Evolutionary conservation across 305 asterid species (phyloP).

Genomic region (Euphrasia arctica): DNA sequence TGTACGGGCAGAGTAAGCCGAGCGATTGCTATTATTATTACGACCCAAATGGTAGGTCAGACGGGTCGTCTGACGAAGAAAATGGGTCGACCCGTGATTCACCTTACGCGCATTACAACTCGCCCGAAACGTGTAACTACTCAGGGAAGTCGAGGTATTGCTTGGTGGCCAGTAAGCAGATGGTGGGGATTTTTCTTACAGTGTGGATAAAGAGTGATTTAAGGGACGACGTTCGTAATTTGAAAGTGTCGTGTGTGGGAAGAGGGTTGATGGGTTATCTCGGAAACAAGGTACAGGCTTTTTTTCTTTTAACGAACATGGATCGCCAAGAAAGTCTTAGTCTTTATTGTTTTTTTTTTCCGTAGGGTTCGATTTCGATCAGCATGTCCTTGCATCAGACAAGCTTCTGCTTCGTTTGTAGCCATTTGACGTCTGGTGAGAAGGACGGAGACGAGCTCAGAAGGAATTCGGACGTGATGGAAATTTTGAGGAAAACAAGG

Average conservation of each 20-base stretch:
- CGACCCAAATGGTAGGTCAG: neutral
- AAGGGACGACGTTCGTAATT: neutral
- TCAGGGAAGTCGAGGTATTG: neutral
- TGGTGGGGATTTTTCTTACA: neutral
- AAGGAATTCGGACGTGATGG: neutral
- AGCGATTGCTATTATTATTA: neutral
- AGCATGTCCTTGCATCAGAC: neutral
- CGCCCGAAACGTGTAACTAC: no score
- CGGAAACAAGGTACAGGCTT: neutral
- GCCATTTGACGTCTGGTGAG: slow-evolving; percentile 5
- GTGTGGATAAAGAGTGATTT: slow-evolving; percentile 5
- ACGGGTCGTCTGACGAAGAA: neutral
- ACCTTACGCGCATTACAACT: neutral
- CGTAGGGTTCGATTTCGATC: neutral
- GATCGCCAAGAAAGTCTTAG: neutral
- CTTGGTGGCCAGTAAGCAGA: slow-evolving; percentile 2
- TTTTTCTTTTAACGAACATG: neutral
- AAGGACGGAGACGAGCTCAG: neutral
- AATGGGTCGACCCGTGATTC: neutral
- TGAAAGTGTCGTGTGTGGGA: slow-evolving; percentile 2
- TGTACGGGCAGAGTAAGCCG: neutral
- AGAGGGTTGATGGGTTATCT: slow-evolving; percentile 9
- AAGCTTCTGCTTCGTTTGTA: slow-evolving; percentile 3
- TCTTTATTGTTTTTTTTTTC: neutral
- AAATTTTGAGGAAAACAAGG: slow-evolving; percentile 1